Evolutionary conservation across 257 asterid genomes (phyloP), one percentile per base, ranked within the genome.

Genomic region (Verbena officinalis): DNA sequence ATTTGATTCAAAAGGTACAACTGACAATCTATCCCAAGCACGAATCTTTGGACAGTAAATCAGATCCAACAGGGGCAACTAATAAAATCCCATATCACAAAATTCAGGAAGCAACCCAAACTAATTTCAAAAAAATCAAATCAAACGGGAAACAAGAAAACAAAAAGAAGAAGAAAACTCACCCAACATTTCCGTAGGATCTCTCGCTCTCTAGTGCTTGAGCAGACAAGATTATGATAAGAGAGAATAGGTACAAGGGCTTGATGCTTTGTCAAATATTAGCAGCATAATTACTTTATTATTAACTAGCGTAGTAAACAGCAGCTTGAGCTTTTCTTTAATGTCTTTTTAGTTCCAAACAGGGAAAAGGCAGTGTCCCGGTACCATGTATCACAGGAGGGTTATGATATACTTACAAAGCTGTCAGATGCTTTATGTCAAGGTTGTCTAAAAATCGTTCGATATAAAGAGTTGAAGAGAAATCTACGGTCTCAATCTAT

Each of bases 381-480:
- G 73, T 77, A 23, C 82, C 65, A 48, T 77, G 82, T 67, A 77
- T 65, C 23, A 13, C 16, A 30, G 0, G 59, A 17, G 11, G 64
- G 16, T 0, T 43, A 3, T 21, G 19, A 50, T 65, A 65, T 3
- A 23, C n/a, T 30, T 14, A 70, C 73, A 2, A 0, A 23, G 21
- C 73, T 38, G 65, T 70, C 36, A 48, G 5, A 0, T 13, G 3
- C 50, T 16, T 6, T 4, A 14, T 23, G 13, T 54, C 46, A 59
- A 31, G 24, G 59, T 12, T 43, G 30, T 50, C 33, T 2, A 6
- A 0, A 2, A 0, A 15, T 48, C 68, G 68, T 59, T 11, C 14
- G 19, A 33, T n/a, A 3, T 0, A 15, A 4, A 53, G 13, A 10
- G 17, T 13, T 30, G 53, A 24, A 15, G 15, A 42, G 16, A 49